These are phyloP conservation scores for Thalia dealbata DNA, from an alignment of 176 grass and related monocot genomes.

Conservation along the genomic window DNA sequence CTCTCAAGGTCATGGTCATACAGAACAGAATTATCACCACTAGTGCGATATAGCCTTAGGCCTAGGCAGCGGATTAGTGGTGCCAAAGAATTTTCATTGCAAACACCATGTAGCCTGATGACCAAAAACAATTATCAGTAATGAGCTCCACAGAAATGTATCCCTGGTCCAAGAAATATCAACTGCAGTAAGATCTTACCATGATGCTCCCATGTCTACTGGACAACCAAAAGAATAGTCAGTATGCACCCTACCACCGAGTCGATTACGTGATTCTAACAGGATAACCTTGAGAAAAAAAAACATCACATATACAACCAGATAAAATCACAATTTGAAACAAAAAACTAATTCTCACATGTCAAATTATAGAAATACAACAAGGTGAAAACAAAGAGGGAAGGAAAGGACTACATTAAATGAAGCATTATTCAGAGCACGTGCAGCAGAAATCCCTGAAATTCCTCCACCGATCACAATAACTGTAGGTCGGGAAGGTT, in stretches of 20 bases:
- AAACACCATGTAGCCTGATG: slow-evolving; percentile 90
- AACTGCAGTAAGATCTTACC: slow-evolving; percentile 21
- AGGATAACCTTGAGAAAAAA: slow-evolving; percentile 45
- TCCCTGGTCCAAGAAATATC: neutral
- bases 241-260: slow-evolving; percentile 86
- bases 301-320: neutral
- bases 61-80: slow-evolving; percentile 88
- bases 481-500: slow-evolving; percentile 59
- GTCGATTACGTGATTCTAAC: slow-evolving; percentile 70
- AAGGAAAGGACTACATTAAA: slow-evolving; percentile 43
- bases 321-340: too few species aligned
- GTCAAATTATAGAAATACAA: slow-evolving; percentile 3
- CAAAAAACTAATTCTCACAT: slow-evolving; percentile 19
- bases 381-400: neutral
- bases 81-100: slow-evolving; percentile 94
- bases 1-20: slow-evolving; percentile 99
- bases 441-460: slow-evolving; percentile 86
- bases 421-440: slow-evolving; percentile 68
- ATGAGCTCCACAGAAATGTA: neutral
- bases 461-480: slow-evolving; percentile 95
- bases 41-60: slow-evolving; percentile 89
- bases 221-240: slow-evolving; percentile 98
- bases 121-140: slow-evolving; percentile 18
- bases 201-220: slow-evolving; percentile 98
- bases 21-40: slow-evolving; percentile 89